phyloP scores from a whole-genome alignment of 164 flowering plant species.

The Nymphaea colorata region DNA sequence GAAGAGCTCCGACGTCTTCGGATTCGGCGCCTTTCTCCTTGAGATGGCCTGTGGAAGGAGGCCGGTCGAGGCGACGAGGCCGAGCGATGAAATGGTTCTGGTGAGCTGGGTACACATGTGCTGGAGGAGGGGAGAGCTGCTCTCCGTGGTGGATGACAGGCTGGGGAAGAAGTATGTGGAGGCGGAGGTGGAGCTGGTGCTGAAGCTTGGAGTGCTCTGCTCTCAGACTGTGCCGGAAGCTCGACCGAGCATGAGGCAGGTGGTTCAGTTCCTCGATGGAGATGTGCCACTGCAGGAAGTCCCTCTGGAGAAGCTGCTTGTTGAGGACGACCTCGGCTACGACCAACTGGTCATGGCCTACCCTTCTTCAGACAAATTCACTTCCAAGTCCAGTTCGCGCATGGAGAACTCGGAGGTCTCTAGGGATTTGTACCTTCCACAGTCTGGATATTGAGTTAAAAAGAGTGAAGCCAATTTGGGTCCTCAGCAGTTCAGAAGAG shows the following conservation, averaged over 20 bases:
- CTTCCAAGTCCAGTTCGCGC: not conserved
- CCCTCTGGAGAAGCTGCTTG: not conserved
- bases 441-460: slow-evolving; percentile 7
- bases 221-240: not conserved
- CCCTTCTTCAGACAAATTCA: not conserved
- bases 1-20: slow-evolving; percentile 22
- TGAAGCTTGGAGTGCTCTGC: not conserved
- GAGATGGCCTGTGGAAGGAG: slow-evolving; percentile 32
- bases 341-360: not conserved
- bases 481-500: no score
- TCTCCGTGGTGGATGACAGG: not conserved
- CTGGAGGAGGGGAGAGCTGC: slow-evolving; percentile 2
- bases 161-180: not conserved
- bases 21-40: slow-evolving; percentile 27
- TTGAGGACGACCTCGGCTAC: not conserved
- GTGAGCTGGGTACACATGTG: slow-evolving; percentile 20
- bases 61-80: slow-evolving; percentile 11
- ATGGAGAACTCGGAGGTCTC: not conserved
- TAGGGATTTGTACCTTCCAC: not conserved
- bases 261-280: not conserved
- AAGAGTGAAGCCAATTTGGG: no score
- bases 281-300: not conserved
- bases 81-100: slow-evolving; percentile 6
- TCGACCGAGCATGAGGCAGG: not conserved
- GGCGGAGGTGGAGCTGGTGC: not conserved